A percentile compares a stretch with the other conserved stretches of the same genome.
phyloP scores from a whole-genome alignment of 192 early-diverging fungal species.

The Coemansia biformis region DNA sequence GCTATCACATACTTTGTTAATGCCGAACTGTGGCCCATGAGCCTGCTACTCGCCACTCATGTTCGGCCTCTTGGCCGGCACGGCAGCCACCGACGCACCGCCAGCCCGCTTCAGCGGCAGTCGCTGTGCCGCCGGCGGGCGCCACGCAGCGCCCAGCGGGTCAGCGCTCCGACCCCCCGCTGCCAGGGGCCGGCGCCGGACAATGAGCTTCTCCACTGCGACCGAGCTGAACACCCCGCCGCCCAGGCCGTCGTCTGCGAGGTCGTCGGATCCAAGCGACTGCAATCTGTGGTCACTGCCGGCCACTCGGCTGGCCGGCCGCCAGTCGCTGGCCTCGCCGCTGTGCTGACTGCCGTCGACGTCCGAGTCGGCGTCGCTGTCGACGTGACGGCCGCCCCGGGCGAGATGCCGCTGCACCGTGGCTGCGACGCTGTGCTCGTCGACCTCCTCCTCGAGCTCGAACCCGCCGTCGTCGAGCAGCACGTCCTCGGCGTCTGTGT shows the following conservation, averaged over 20 bases:
- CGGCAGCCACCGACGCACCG: background rate
- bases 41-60: background rate
- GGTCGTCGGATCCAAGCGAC: background rate
- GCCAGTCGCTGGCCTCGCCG: background rate
- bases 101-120: conserved; percentile 31
- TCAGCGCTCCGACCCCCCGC: background rate
- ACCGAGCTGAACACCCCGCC: conserved; percentile 23
- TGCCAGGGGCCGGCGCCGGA: conserved; percentile 22
- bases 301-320: background rate
- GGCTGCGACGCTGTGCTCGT: conserved; percentile 12
- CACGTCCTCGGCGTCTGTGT: conserved; percentile 16
- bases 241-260: background rate
- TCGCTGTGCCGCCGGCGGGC: background rate
- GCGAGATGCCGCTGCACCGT: conserved; percentile 24
- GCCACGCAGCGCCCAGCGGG: conserved; percentile 4
- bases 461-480: conserved; percentile 11
- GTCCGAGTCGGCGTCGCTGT: conserved; percentile 28
- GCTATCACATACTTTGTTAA: too few relatives aligned
- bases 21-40: too few relatives aligned
- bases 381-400: conserved; percentile 6
- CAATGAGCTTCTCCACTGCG: conserved; percentile 39
- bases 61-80: conserved; percentile 6
- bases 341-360: conserved; percentile 1
- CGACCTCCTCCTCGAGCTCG: conserved; percentile 34
- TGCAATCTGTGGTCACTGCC: conserved; percentile 1